These are phyloP conservation scores for Podospora anserina DNA, from an alignment of 495 filamentous ascomycete genomes.

Conservation along the genomic window DNA sequence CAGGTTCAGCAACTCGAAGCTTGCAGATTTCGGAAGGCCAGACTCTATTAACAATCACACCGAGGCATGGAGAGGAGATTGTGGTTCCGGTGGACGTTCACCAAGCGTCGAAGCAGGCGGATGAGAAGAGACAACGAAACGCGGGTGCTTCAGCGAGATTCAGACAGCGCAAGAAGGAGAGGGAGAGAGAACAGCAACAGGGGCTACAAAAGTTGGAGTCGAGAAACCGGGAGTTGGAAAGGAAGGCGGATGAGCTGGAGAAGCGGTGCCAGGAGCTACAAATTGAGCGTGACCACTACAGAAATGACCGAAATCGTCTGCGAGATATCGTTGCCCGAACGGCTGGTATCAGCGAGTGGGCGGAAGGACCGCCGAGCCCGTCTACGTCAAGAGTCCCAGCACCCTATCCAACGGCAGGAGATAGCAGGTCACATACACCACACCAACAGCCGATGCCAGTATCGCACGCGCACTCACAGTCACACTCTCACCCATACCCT, in stretches of 20 bases:
- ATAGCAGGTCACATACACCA: conserved; percentile 31
- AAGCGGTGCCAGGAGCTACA: conserved; percentile 49
- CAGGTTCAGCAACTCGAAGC: conserved; percentile 13
- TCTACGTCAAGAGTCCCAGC: conserved; percentile 31
- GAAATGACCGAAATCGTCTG: conserved; percentile 61
- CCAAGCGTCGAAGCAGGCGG: conserved; percentile 77
- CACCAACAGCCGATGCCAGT: conserved; percentile 21
- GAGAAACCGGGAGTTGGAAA: conserved; percentile 48
- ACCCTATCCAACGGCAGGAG: conserved; percentile 30
- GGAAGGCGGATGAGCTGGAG: conserved; percentile 44
- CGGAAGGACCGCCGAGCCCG: conserved; percentile 49
- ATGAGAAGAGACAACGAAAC: conserved; percentile 90
- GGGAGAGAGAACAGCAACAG: conserved; percentile 71
- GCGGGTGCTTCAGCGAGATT: conserved; percentile 90
- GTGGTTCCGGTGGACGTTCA: conserved; percentile 71
- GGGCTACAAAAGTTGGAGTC: conserved; percentile 60
- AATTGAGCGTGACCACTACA: conserved; percentile 46
- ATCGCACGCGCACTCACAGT: conserved; percentile 18
- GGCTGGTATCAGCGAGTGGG: conserved; percentile 48
- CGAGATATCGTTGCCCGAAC: conserved; percentile 59
- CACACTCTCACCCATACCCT: conserved; percentile 19
- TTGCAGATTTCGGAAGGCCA: conserved; percentile 42
- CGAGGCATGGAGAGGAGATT: conserved; percentile 44
- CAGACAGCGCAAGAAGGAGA: conserved; percentile 82
- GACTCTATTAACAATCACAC: conserved; percentile 41